Evolutionary conservation across 140 eudicot genomes (phyloP), one percentile per base, ranked within the genome.

Genomic region (Oenanthe javanica): DNA sequence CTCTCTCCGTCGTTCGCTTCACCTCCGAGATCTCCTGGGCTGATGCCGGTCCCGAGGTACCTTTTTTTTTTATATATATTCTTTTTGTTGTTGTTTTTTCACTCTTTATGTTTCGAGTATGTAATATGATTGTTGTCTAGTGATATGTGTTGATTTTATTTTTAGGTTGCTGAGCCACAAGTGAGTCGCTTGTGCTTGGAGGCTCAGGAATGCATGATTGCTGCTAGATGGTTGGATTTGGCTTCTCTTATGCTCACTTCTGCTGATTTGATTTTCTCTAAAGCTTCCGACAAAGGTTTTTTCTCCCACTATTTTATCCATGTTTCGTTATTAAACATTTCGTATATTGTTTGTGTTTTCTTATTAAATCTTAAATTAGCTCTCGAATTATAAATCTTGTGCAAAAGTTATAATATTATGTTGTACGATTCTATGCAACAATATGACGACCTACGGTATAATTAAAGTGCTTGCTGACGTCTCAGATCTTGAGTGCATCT

Each of bases 31-130:
- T 91, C 71, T 85, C 98, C 52, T 91, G 94, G 97, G 98, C 95
- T 36, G 98, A 93, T 72, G 98, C 96, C 71, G 98, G 98, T 73
- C 88, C 96, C 18, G 96, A 93, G 94, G 98, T 93, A 82, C 48
- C 5, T 5, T 13, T n/a, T 59, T 10, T 2, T 27, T 12, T 0
- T 50, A 50, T 50, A 14, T 50, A 50, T 50, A 50, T 31, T 31
- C 36, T 31, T 66, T 25, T 63, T 27, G 2, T 0, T 11, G 0
- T n/a, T 63, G 9, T 25, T 25, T 6, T 23, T 9, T 9, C 4
- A 21, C 0, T 57, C 6, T 43, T 40, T 40, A 9, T 72, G 48
- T 16, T 18, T 42, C 45, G 77, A 43, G 77, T 40, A 16, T 31
- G 36, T 31, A 31, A 51, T 43, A 9, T 9, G 52, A 2, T 27